Conservation (phyloP, 441 rosid species). For the Arabidopsis lyrata region DNA sequence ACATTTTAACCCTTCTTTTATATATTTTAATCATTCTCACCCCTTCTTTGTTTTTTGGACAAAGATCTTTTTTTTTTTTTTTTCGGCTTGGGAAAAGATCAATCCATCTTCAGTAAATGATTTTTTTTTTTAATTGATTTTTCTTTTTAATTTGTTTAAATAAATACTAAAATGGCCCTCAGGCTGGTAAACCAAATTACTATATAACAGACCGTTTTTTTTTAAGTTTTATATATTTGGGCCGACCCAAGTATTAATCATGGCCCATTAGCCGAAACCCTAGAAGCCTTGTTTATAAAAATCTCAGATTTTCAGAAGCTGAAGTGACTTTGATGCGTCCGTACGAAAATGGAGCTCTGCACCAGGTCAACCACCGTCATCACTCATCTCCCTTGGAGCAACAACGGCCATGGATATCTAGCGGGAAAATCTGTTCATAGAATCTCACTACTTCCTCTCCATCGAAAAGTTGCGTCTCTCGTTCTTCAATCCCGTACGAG, state of each 20-base stretch:
- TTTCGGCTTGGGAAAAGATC: too few species aligned
- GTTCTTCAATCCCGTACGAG: constrained; percentile 54
- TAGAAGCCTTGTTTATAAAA: constrained; percentile 23
- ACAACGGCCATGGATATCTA: constrained; percentile 27
- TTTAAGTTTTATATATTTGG: not conserved
- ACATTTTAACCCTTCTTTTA: too few species aligned
- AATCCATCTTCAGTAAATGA: too few species aligned
- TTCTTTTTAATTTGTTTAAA: too few species aligned
- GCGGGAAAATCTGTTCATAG: constrained; percentile 19
- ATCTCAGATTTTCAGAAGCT: not conserved
- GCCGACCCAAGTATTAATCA: not conserved
- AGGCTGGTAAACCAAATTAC: not conserved
- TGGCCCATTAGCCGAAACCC: constrained; percentile 34
- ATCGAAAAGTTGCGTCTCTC: constrained; percentile 29
- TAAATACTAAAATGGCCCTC: not conserved
- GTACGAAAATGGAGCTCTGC: constrained; percentile 53
- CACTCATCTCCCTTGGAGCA: constrained; percentile 30
- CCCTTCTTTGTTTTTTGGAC: too few species aligned
- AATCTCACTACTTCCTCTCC: constrained; percentile 36
- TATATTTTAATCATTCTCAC: too few species aligned
- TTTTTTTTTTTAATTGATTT: too few species aligned
- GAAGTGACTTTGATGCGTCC: constrained; percentile 2
- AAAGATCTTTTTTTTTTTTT: too few species aligned
- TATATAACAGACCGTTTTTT: not conserved
- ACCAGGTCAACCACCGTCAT: constrained; percentile 25